Conservation (phyloP, 192 early-diverging fungal genomes). For the Coemansia sp. region DNA sequence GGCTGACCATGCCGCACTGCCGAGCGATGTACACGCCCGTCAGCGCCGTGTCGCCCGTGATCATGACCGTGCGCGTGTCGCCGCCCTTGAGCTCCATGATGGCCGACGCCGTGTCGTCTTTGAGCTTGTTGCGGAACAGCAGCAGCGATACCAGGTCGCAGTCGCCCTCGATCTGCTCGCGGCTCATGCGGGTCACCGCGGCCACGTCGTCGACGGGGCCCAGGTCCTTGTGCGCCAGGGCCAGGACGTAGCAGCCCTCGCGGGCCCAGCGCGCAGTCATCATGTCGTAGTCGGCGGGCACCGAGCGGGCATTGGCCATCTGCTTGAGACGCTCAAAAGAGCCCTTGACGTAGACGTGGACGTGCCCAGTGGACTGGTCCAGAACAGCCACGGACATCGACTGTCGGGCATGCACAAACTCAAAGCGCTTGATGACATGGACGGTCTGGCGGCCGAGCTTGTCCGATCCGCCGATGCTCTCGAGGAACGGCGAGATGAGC, state of each 20-base stretch:
- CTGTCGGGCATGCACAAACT: slow-evolving; percentile 72
- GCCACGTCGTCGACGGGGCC: slow-evolving; percentile 47
- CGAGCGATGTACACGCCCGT: slow-evolving; percentile 72
- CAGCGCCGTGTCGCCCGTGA: slow-evolving; percentile 76
- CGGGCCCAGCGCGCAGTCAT: slow-evolving; percentile 59
- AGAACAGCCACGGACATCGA: slow-evolving; percentile 70
- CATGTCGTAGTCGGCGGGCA: slow-evolving; percentile 60
- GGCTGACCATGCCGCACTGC: slow-evolving; percentile 61
- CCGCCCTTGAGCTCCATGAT: slow-evolving; percentile 65
- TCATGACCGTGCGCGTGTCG: slow-evolving; percentile 72
- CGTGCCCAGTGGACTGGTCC: slow-evolving; percentile 54
- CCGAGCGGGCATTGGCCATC: slow-evolving; percentile 38
- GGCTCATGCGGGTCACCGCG: slow-evolving; percentile 40
- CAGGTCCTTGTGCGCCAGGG: slow-evolving; percentile 64
- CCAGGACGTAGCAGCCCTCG: slow-evolving; percentile 80
- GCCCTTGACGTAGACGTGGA: slow-evolving; percentile 72
- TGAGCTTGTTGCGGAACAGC: slow-evolving; percentile 75
- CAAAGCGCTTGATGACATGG: slow-evolving; percentile 66
- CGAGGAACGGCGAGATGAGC: slow-evolving; percentile 38
- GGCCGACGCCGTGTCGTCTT: slow-evolving; percentile 65
- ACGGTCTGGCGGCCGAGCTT: slow-evolving; percentile 26
- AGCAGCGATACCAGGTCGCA: slow-evolving; percentile 60
- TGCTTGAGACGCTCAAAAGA: slow-evolving; percentile 71
- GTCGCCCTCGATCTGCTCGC: slow-evolving; percentile 62
- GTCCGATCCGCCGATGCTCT: slow-evolving; percentile 25